These are phyloP conservation scores for Rhazya stricta DNA, from an alignment of 257 asterid genomes.

Conservation along the genomic window DNA sequence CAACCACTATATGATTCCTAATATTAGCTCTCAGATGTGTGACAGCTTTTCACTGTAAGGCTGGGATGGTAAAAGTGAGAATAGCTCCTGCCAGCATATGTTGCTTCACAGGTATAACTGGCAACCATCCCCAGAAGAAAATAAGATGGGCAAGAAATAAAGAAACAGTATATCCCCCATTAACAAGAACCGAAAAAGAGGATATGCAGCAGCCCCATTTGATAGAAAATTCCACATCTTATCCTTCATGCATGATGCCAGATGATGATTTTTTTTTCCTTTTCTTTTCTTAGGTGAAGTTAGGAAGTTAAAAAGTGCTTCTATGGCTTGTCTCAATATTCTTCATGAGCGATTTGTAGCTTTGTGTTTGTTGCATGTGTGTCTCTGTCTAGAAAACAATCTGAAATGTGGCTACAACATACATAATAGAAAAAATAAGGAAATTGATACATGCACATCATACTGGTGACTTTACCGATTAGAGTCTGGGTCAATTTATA, in stretches of 20 bases:
- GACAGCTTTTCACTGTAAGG: neutral
- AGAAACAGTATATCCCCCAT: neutral
- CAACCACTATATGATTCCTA: neutral
- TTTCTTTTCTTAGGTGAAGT: neutral
- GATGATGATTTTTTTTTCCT: neutral
- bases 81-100: neutral
- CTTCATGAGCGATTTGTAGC: neutral
- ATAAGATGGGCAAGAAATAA: neutral
- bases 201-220: neutral
- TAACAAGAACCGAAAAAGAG: neutral
- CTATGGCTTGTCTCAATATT: neutral
- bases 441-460: neutral
- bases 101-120: neutral
- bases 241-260: neutral
- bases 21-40: neutral
- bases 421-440: neutral
- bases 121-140: neutral
- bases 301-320: neutral
- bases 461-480: neutral
- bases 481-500: neutral
- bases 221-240: neutral
- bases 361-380: too few species aligned
- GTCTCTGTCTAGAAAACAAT: neutral
- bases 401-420: neutral
- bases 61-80: neutral